Conservation (phyloP, 1,139 yeast genomes). For the Pichia sp. region DNA sequence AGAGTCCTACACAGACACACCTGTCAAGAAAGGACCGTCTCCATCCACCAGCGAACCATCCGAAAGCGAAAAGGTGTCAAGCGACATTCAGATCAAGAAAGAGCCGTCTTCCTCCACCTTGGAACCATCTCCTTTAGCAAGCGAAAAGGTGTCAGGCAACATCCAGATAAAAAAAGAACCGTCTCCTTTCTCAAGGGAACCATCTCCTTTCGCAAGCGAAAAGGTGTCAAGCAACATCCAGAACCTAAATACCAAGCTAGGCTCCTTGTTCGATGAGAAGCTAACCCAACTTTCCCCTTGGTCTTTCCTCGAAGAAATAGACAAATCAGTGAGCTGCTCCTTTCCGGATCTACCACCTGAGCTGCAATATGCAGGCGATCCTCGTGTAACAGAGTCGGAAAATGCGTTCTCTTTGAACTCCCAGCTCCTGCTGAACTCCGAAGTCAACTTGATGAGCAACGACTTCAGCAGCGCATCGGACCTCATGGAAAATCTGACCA, state of each 20-base stretch:
- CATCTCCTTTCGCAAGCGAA: too few species aligned
- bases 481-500: slow-evolving; percentile 24
- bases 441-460: not conserved
- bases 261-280: slow-evolving; percentile 15
- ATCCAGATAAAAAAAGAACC: slow-evolving; percentile 15
- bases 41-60: too few species aligned
- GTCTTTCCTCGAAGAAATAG: slow-evolving; percentile 19
- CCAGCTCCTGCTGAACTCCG: not conserved
- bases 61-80: slow-evolving; percentile 10
- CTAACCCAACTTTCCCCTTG: slow-evolving; percentile 15
- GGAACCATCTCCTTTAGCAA: too few species aligned
- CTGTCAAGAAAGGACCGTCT: not conserved
- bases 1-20: slow-evolving; percentile 3
- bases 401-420: not conserved
- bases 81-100: too few species aligned
- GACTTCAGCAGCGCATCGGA: not conserved
- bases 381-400: not conserved
- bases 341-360: not conserved
- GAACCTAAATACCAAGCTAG: slow-evolving; percentile 15
- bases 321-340: not conserved
- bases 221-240: slow-evolving; percentile 11
- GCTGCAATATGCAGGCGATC: not conserved
- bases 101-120: too few species aligned
- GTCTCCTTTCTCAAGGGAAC: too few species aligned
- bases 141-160: not conserved